Conservation (phyloP, 305 asterid genomes). For the Nicotiana rustica region DNA sequence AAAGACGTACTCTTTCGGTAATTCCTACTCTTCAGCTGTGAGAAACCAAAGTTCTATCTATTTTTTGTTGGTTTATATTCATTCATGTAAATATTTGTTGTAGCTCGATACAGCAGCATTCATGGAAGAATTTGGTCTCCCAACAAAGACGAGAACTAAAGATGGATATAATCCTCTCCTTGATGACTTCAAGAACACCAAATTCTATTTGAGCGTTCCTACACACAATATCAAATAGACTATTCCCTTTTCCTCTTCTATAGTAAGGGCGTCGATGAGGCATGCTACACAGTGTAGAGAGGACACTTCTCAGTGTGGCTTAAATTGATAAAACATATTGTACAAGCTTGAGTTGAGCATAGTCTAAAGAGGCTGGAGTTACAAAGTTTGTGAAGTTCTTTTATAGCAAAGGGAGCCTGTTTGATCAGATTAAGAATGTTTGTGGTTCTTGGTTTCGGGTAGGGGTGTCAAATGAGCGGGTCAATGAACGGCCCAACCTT, state of each 20-base stretch:
- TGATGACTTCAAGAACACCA: slow-evolving; percentile 97
- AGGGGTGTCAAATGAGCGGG: too few relatives aligned
- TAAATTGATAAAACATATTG: slow-evolving; percentile 22
- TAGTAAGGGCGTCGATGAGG: background rate
- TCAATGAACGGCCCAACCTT: too few relatives aligned
- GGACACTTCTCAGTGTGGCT: background rate
- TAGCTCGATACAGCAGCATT: slow-evolving; percentile 91
- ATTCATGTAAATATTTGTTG: slow-evolving; percentile 19
- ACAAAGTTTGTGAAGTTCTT: slow-evolving; percentile 3
- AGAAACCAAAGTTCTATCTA: background rate
- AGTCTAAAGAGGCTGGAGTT: background rate
- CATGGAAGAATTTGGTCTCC: slow-evolving; percentile 98
- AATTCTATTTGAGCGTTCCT: slow-evolving; percentile 91
- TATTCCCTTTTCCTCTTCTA: background rate
- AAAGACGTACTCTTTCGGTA: slow-evolving; percentile 88
- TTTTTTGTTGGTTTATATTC: slow-evolving; percentile 1
- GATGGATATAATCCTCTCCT: slow-evolving; percentile 98
- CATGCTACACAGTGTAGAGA: slow-evolving; percentile 26
- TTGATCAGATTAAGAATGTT: slow-evolving; percentile 29
- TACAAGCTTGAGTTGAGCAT: slow-evolving; percentile 15
- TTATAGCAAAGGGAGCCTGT: background rate
- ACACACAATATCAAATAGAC: slow-evolving; percentile 82
- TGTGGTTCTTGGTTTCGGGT: background rate
- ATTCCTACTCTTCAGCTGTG: slow-evolving; percentile 40
- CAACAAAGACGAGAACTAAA: slow-evolving; percentile 86